phyloP scores from a whole-genome alignment of 441 rosid species.

The Cnidoscolus chayamansa region DNA sequence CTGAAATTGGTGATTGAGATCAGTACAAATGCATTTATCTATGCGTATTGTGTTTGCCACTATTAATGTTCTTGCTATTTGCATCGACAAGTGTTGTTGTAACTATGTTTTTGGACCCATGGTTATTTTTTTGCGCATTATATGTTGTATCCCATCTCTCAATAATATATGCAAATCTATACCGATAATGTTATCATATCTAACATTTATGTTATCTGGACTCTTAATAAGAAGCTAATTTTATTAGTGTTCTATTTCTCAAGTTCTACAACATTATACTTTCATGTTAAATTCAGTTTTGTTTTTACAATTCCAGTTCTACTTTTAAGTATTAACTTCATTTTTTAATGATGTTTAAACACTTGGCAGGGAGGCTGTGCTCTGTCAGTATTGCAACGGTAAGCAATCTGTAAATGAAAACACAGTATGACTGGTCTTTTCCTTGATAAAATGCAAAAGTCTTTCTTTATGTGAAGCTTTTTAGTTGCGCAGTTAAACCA shows the following conservation, averaged over 20 bases:
- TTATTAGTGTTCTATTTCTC: background rate
- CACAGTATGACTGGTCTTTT: background rate
- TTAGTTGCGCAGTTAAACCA: constrained; percentile 1
- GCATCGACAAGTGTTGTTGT: background rate
- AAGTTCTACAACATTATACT: background rate
- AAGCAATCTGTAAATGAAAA: constrained; percentile 27
- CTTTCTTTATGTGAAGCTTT: background rate
- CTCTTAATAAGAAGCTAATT: background rate
- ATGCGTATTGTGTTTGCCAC: background rate
- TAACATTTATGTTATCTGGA: background rate
- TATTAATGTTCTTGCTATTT: background rate
- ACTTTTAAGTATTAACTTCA: constrained; percentile 13
- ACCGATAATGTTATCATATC: background rate
- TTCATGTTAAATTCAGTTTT: background rate
- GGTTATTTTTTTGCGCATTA: background rate
- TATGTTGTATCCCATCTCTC: background rate
- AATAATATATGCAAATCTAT: background rate
- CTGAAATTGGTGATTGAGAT: background rate
- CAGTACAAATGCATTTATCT: too few relatives aligned
- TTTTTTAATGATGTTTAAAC: constrained; percentile 13
- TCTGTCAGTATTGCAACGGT: constrained; percentile 86
- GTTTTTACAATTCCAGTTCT: background rate
- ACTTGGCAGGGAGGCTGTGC: constrained; percentile 77
- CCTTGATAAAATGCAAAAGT: background rate
- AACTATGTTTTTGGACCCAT: background rate